Evolutionary conservation across 805 yeast species (phyloP).

Genomic region (Lachancea dasiensis): DNA sequence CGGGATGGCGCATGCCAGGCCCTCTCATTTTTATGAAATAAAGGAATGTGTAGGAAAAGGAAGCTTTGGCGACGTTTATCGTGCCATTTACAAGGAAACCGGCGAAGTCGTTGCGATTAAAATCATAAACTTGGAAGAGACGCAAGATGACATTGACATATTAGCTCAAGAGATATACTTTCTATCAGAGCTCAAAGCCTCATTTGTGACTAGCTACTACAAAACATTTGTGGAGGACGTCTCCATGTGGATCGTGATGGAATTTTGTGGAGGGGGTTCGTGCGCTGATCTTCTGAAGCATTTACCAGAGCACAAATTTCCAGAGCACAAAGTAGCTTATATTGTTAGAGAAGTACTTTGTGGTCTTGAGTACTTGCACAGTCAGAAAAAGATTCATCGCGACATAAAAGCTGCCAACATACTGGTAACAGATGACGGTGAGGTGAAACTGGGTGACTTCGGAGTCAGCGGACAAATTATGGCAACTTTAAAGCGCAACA

Average conservation of each 20-base stretch:
- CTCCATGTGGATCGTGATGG: slow-evolving; percentile 87
- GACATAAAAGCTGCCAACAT: slow-evolving; percentile 91
- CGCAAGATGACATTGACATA: slow-evolving; percentile 67
- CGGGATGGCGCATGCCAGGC: slow-evolving; percentile 6
- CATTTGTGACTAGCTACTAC: slow-evolving; percentile 58
- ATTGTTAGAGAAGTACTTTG: slow-evolving; percentile 57
- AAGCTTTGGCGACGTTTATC: slow-evolving; percentile 81
- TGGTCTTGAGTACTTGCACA: slow-evolving; percentile 75
- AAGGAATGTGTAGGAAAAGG: slow-evolving; percentile 71
- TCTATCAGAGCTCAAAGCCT: slow-evolving; percentile 58
- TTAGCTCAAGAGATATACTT: slow-evolving; percentile 74
- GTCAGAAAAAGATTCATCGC: slow-evolving; percentile 72
- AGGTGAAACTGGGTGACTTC: slow-evolving; percentile 82
- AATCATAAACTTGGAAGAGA: slow-evolving; percentile 71
- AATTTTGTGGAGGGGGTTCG: slow-evolving; percentile 92
- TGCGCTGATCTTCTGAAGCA: slow-evolving; percentile 65
- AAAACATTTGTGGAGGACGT: slow-evolving; percentile 60
- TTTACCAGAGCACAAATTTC: slow-evolving; percentile 40
- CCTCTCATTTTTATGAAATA: slow-evolving; percentile 32
- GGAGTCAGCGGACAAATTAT: slow-evolving; percentile 87
- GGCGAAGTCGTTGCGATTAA: slow-evolving; percentile 71
- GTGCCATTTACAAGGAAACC: slow-evolving; percentile 41
- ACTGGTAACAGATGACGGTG: slow-evolving; percentile 60
- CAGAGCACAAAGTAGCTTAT: slow-evolving; percentile 55
- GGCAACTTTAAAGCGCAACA: slow-evolving; percentile 54